Conservation (phyloP, 2,329 filamentous ascomycete species). For the Coniella lustricola region DNA sequence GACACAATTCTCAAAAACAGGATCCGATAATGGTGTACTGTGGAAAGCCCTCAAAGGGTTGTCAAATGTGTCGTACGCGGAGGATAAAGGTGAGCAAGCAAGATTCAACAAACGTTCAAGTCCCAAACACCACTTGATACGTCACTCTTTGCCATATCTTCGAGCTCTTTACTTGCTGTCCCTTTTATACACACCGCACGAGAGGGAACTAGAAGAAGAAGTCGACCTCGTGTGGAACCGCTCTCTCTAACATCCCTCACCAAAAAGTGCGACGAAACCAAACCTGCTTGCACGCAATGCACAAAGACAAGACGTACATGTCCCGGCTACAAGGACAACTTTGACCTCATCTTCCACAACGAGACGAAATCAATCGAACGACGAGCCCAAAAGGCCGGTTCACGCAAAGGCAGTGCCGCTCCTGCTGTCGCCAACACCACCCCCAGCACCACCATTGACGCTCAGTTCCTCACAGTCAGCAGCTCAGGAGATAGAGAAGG, state of each 20-base stretch:
- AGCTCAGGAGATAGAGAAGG: no score
- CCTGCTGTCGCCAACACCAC: no score
- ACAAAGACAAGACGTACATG: slow-evolving; percentile 56
- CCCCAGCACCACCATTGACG: background rate
- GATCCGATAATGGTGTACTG: slow-evolving; percentile 52
- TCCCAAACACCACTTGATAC: no score
- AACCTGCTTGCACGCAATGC: slow-evolving; percentile 59
- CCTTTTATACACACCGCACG: no score
- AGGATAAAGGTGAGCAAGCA: slow-evolving; percentile 58
- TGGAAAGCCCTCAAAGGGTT: slow-evolving; percentile 60
- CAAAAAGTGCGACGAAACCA: slow-evolving; percentile 59
- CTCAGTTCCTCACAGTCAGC: slow-evolving; percentile 5
- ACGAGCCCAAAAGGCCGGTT: slow-evolving; percentile 48
- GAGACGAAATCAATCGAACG: slow-evolving; percentile 63
- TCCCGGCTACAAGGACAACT: slow-evolving; percentile 63
- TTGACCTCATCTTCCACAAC: slow-evolving; percentile 66
- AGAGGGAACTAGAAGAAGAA: background rate
- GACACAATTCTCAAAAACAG: no score
- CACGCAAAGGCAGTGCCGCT: slow-evolving; percentile 33
- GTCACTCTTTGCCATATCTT: no score
- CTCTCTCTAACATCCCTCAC: slow-evolving; percentile 5
- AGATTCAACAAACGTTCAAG: no score
- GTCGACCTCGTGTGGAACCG: slow-evolving; percentile 7
- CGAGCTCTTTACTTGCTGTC: no score
- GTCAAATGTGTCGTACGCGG: slow-evolving; percentile 66